Evolutionary conservation across 1,139 yeast species (phyloP), one percentile per base, ranked within the genome.

Genomic region (Suhomyces guaymorum): DNA sequence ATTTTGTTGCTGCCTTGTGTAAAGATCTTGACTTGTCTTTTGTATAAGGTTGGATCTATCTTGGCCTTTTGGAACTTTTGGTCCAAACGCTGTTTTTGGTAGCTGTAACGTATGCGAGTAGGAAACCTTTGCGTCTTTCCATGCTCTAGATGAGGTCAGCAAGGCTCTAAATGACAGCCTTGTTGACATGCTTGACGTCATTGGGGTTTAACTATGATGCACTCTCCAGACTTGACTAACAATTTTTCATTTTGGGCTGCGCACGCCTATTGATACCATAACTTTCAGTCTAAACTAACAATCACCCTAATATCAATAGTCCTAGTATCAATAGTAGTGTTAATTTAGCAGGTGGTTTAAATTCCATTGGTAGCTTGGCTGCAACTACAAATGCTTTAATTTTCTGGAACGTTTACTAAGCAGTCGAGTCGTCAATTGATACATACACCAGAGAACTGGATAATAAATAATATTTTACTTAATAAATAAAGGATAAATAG

Each of bases 71-170:
- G 75, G 75, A 9, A 66, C 49, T 41, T 66, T 68, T 8, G 75
- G 75, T 3, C 70, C 62, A 47, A 70, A 70, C 1, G 44, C 31
- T 1, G 75, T 68, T 32, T 57, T 56, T 3, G 76, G 76, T 25
- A 70, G 64, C 18, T 59, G 65, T 15, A 70, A 51, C 1, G 75
- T 66, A 19, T 53, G 48, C 2, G 71, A 59, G 37, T 59, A 69
- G 32, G 25, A 38, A 5, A 34, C 25, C 18, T 33, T 33, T 18
- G 31, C 29, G 16, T 32, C 11, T 13, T 25, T 22, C 9, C 26
- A 23, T 8, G 15, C 18, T 10, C 16, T 11, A 5, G 25, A 10
- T 4, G 32, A 15, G 7, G 7, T n/a, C 26, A 24, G 28, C 7
- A 32, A 24, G 10, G 30, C 19, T 18, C 30, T 12, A 9, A 27